Evolutionary conservation across 495 filamentous ascomycete species (phyloP).

Genomic region (Daldinia vernicosa): DNA sequence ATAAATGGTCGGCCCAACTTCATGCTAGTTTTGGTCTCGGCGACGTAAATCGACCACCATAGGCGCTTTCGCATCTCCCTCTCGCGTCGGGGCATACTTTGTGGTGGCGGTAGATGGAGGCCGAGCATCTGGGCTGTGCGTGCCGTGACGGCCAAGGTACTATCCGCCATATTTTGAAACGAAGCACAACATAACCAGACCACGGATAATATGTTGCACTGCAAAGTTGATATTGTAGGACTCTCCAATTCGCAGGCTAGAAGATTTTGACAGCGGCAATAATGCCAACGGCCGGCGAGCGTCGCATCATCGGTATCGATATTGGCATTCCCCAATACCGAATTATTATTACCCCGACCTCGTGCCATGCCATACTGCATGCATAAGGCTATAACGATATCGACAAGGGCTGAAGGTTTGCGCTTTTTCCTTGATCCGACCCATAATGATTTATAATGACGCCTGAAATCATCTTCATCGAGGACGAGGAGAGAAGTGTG

Average conservation of each 20-base stretch:
- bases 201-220: constrained; percentile 57
- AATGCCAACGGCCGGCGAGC: constrained; percentile 56
- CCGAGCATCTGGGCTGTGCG: constrained; percentile 58
- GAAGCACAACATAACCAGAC: constrained; percentile 58
- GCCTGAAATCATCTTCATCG: constrained; percentile 56
- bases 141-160: constrained; percentile 49
- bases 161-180: constrained; percentile 58
- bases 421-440: constrained; percentile 35
- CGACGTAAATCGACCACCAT: constrained; percentile 60
- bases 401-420: constrained; percentile 59
- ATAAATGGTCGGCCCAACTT: constrained; percentile 59
- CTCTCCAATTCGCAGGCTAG: constrained; percentile 57
- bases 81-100: constrained; percentile 43
- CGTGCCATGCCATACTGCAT: constrained; percentile 59
- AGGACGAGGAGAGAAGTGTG: constrained; percentile 48
- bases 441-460: constrained; percentile 61
- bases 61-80: constrained; percentile 54
- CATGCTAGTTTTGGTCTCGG: constrained; percentile 58
- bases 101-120: constrained; percentile 56
- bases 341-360: constrained; percentile 1
- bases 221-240: constrained; percentile 58
- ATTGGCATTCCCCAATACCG: constrained; percentile 11
- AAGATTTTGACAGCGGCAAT: constrained; percentile 52
- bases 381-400: constrained; percentile 61
- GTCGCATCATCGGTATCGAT: constrained; percentile 48